These are phyloP conservation scores for Circinella minor DNA, from an alignment of 371 early-diverging fungal species.

Conservation along the genomic window DNA sequence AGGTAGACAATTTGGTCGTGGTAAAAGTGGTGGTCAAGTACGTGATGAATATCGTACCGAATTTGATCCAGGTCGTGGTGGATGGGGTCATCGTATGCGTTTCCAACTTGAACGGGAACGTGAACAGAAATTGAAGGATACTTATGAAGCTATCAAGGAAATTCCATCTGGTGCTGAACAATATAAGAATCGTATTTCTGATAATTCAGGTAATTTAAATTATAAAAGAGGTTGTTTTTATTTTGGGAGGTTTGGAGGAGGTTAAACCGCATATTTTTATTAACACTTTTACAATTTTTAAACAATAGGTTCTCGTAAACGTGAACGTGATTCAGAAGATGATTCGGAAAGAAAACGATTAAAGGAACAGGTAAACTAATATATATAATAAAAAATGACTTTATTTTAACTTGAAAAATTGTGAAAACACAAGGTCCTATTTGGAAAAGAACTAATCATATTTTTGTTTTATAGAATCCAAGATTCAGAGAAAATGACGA, in stretches of 20 bases:
- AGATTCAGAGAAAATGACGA: slow-evolving; percentile 64
- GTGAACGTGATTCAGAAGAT: slow-evolving; percentile 49
- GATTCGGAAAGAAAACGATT: slow-evolving; percentile 47
- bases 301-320: slow-evolving; percentile 32
- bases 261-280: not conserved
- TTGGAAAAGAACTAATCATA: too few relatives aligned
- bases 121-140: slow-evolving; percentile 64
- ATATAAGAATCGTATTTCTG: slow-evolving; percentile 51
- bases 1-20: slow-evolving; percentile 97
- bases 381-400: too few relatives aligned
- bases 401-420: too few relatives aligned
- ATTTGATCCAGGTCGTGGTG: slow-evolving; percentile 96
- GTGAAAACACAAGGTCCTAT: too few relatives aligned
- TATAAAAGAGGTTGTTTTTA: not conserved
- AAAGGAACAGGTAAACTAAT: slow-evolving; percentile 41
- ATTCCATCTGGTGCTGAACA: slow-evolving; percentile 68
- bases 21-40: slow-evolving; percentile 94
- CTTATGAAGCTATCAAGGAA: slow-evolving; percentile 66
- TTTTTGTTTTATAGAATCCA: slow-evolving; percentile 43
- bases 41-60: slow-evolving; percentile 95
- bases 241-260: not conserved
- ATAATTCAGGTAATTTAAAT: slow-evolving; percentile 21
- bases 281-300: too few relatives aligned
- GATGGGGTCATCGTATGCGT: slow-evolving; percentile 90
- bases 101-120: slow-evolving; percentile 67